Evolutionary conservation across 768 basidiomycete genomes (phyloP).

Genomic region (Leccinellum albellum): DNA sequence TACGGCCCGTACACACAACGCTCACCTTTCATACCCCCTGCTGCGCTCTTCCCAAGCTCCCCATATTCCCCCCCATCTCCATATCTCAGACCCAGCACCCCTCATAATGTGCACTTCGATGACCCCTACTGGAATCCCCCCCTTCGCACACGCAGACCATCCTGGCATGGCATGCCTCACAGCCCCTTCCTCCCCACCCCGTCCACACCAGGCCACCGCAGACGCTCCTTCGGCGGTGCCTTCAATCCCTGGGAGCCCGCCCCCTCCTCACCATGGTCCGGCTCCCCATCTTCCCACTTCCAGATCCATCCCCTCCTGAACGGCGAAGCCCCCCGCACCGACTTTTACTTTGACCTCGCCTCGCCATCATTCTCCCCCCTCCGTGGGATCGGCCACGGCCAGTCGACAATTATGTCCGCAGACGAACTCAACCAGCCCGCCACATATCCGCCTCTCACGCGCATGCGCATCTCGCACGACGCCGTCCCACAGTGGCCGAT

Average conservation of each 20-base stretch:
- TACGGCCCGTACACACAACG: conserved; percentile 31
- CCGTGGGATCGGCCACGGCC: conserved; percentile 36
- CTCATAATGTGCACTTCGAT: conserved; percentile 19
- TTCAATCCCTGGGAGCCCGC: conserved; percentile 19
- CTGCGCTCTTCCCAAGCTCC: conserved; percentile 36
- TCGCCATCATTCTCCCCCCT: conserved; percentile 44
- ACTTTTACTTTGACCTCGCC: conserved; percentile 57
- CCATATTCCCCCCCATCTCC: conserved; percentile 31
- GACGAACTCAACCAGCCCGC: conserved; percentile 52
- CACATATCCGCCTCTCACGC: conserved; percentile 51
- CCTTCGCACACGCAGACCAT: conserved; percentile 37
- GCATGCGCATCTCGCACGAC: conserved; percentile 57
- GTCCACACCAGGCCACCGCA: conserved; percentile 13
- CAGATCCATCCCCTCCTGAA: conserved; percentile 39
- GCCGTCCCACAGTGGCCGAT: conserved; percentile 59
- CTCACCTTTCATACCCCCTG: conserved; percentile 44
- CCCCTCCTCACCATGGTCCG: conserved; percentile 18
- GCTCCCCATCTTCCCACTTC: conserved; percentile 21
- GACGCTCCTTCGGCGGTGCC: conserved; percentile 29
- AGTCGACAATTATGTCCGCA: conserved; percentile 35
- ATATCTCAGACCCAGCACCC: conserved; percentile 30
- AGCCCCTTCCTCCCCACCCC: conserved; percentile 24
- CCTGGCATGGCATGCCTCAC: conserved; percentile 37
- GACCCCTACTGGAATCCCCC: conserved; percentile 22
- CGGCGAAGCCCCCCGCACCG: conserved; percentile 42